phyloP scores from a whole-genome alignment of 345 rosid genomes.

The Eutrema heterophyllum region DNA sequence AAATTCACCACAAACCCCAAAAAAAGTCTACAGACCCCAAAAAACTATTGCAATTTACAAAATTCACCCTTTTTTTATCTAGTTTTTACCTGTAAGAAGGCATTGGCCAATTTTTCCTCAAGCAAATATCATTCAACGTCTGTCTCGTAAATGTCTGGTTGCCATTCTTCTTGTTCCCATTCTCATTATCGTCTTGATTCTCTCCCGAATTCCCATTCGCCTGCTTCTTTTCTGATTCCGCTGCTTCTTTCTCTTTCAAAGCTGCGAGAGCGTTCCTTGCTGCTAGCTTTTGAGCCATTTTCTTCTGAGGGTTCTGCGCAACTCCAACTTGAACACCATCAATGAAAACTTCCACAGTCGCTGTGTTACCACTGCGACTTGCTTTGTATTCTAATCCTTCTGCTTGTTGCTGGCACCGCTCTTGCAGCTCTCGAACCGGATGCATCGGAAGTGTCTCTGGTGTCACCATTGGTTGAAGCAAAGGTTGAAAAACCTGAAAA shows the following conservation, averaged over 20 bases:
- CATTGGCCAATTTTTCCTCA: slow-evolving; percentile 97
- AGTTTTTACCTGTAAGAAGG: slow-evolving; percentile 67
- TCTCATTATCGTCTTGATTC: slow-evolving; percentile 44
- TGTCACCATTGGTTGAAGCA: slow-evolving; percentile 96
- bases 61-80: not conserved
- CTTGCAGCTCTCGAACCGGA: slow-evolving; percentile 99
- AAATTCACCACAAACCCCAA: not conserved
- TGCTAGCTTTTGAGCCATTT: slow-evolving; percentile 99
- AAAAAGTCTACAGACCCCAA: not conserved
- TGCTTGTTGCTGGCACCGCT: slow-evolving; percentile 97
- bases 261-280: slow-evolving; percentile 88
- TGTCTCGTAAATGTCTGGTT: slow-evolving; percentile 91
- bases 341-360: slow-evolving; percentile 91
- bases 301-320: slow-evolving; percentile 95
- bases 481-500: slow-evolving; percentile 81
- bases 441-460: slow-evolving; percentile 99
- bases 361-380: slow-evolving; percentile 76
- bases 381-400: slow-evolving; percentile 97
- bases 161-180: slow-evolving; percentile 64
- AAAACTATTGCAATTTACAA: not conserved
- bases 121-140: slow-evolving; percentile 86
- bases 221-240: slow-evolving; percentile 46
- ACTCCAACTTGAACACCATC: slow-evolving; percentile 89
- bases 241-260: slow-evolving; percentile 76
- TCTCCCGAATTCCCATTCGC: slow-evolving; percentile 51